These are phyloP conservation scores for Eimeria acervulina DNA, from an alignment of 169 alveolate species.

Conservation along the genomic window DNA sequence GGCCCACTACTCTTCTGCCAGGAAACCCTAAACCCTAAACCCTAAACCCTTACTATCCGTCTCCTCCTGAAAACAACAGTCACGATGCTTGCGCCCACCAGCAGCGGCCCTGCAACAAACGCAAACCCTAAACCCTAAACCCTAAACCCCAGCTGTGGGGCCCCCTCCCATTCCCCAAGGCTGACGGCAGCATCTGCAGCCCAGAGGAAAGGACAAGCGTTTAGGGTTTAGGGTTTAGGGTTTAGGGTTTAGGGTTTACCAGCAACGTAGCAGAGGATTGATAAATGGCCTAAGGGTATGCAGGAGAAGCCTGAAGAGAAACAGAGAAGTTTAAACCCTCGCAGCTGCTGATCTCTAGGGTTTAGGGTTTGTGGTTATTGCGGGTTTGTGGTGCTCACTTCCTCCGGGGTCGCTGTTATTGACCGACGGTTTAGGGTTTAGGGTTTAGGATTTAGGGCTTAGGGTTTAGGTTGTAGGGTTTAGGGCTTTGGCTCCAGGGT, in stretches of 20 bases:
- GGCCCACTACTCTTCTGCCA: background rate
- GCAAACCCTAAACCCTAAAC: constrained; percentile 40
- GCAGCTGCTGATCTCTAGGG: background rate
- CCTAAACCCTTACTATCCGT: constrained; percentile 1
- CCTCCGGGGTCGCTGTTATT: too few species aligned
- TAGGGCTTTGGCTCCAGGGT: background rate
- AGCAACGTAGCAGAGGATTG: background rate
- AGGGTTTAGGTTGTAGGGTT: background rate
- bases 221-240: constrained; percentile 43
- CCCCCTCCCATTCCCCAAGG: background rate
- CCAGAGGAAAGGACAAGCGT: background rate
- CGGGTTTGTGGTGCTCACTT: background rate
- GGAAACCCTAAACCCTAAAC: background rate
- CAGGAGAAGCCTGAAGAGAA: constrained; percentile 22
- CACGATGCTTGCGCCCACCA: constrained; percentile 22
- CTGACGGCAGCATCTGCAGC: background rate
- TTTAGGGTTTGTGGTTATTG: background rate
- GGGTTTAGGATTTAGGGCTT: background rate
- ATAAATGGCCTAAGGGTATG: background rate
- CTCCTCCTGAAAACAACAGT: constrained; percentile 2
- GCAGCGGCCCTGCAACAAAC: constrained; percentile 34
- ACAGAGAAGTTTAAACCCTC: background rate
- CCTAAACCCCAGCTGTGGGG: background rate
- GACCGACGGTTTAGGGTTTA: background rate
- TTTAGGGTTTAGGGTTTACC: constrained; percentile 54